phyloP scores from a whole-genome alignment of 345 rosid genomes.

The Euphorbia peplus region DNA sequence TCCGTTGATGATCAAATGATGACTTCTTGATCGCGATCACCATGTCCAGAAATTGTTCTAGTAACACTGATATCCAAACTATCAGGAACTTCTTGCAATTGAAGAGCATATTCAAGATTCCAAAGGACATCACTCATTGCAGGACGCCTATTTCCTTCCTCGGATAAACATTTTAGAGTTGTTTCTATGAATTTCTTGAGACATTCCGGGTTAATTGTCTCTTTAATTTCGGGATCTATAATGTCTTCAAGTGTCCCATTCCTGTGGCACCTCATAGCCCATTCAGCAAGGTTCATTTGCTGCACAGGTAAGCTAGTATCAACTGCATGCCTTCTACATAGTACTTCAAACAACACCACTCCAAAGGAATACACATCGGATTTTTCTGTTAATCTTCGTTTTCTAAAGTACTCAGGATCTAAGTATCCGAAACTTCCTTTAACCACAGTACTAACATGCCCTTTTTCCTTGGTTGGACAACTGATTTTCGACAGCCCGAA shows the following conservation, averaged over 20 bases:
- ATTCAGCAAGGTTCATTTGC: constrained; percentile 85
- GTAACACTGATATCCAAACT: constrained; percentile 21
- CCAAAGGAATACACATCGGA: constrained; percentile 90
- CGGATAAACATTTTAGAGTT: constrained; percentile 66
- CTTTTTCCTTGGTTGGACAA: constrained; percentile 60
- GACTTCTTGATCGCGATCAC: neutral
- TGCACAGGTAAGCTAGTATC: constrained; percentile 66
- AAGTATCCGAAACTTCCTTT: constrained; percentile 90
- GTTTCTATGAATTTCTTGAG: constrained; percentile 58
- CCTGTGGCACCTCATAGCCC: constrained; percentile 58
- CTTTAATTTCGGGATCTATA: constrained; percentile 57
- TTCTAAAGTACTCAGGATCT: constrained; percentile 80
- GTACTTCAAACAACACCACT: constrained; percentile 72
- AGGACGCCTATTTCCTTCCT: constrained; percentile 63
- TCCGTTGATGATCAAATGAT: neutral
- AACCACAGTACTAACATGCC: constrained; percentile 81
- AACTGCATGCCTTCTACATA: constrained; percentile 73
- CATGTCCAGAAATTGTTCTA: constrained; percentile 8
- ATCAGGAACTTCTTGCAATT: constrained; percentile 46
- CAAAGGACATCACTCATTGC: constrained; percentile 81
- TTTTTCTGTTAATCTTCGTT: constrained; percentile 84
- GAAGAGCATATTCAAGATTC: constrained; percentile 72
- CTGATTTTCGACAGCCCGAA: constrained; percentile 81
- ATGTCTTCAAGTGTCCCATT: constrained; percentile 55
- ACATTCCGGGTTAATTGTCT: constrained; percentile 50